phyloP scores from a whole-genome alignment of 108 stramenopile genomes.

The Nitzschia sp. region DNA sequence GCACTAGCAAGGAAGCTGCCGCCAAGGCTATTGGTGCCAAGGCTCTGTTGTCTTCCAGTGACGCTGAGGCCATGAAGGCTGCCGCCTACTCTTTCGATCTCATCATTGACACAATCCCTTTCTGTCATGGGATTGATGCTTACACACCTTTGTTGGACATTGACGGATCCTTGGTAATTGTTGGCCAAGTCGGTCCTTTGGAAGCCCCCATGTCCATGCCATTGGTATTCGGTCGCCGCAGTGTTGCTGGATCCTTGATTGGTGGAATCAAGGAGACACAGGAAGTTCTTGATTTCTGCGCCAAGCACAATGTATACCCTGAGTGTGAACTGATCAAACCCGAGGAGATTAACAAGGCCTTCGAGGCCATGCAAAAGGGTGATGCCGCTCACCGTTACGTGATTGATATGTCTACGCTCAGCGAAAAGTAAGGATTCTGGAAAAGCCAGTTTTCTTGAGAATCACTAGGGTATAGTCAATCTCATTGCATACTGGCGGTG shows the following conservation, averaged over 20 bases:
- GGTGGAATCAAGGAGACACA: slow-evolving; percentile 60
- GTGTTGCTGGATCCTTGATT: slow-evolving; percentile 36
- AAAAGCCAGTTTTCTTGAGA: too few species aligned
- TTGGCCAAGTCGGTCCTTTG: slow-evolving; percentile 19
- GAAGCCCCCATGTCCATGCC: slow-evolving; percentile 7
- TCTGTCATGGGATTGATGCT: slow-evolving; percentile 25
- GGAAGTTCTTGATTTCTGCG: slow-evolving; percentile 57
- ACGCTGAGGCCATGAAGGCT: slow-evolving; percentile 36
- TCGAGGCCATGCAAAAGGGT: slow-evolving; percentile 4
- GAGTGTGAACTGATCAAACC: slow-evolving; percentile 35
- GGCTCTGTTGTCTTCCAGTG: slow-evolving; percentile 17
- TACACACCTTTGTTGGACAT: slow-evolving; percentile 32
- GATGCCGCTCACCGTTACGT: neutral
- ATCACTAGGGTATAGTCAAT: too few species aligned
- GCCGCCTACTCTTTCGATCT: slow-evolving; percentile 41
- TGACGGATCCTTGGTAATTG: slow-evolving; percentile 29
- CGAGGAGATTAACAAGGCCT: neutral
- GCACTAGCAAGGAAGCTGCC: slow-evolving; percentile 34
- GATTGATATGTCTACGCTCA: too few species aligned
- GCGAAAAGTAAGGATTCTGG: too few species aligned
- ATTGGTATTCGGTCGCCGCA: slow-evolving; percentile 14
- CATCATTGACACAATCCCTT: slow-evolving; percentile 48
- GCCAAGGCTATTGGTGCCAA: slow-evolving; percentile 42
- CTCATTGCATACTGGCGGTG: too few species aligned
- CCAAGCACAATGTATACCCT: slow-evolving; percentile 34